Evolutionary conservation across 176 grass and related monocot genomes (phyloP), one percentile per base, ranked within the genome.

Genomic region (Musa acuminata): DNA sequence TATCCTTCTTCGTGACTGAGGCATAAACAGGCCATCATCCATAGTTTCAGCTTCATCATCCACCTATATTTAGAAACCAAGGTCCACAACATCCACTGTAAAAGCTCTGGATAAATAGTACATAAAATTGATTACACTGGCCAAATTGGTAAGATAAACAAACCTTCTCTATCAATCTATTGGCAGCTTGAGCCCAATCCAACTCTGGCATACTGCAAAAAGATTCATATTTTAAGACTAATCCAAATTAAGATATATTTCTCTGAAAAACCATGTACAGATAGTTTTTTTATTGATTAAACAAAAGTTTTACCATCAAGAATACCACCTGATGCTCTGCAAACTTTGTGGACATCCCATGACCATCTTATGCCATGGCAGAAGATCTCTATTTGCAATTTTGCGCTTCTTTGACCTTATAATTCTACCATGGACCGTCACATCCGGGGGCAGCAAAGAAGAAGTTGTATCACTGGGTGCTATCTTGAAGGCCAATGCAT

Each of bases 121-220:
- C 21, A 22, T 17, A 9, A 74, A 57, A 55, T n/a, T 70, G 67
- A 72, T 57, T 49, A 20, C 63, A 11, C 1, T 29, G n/a, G 43
- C 43, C 22, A 52, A 27, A 80, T 73, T 26, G 49, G 16, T 9
- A 58, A 24, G 51, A 63, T 69, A 11, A 12, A 72, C 72, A 67
- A 66, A 86, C 84, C 74, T 86, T 86, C n/a, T 81, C 79, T 11
- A 73, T 86, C 20, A 81, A 80, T 59, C 72, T 78, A 48, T 82
- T 82, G 53, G 84, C 22, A 59, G 67, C 79, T n/a, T 52, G 54
- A 49, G 50, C 24, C 78, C 84, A 81, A 48, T 76, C 59, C 16
- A 81, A 68, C 55, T 77, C 79, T 73, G 53, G 63, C 59, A 73
- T 81, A 59, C 78, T 78, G 60, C 19, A 55, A 74, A 27, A 55